Conservation (phyloP, 306 rosid genomes). For the Malus sieversii region DNA sequence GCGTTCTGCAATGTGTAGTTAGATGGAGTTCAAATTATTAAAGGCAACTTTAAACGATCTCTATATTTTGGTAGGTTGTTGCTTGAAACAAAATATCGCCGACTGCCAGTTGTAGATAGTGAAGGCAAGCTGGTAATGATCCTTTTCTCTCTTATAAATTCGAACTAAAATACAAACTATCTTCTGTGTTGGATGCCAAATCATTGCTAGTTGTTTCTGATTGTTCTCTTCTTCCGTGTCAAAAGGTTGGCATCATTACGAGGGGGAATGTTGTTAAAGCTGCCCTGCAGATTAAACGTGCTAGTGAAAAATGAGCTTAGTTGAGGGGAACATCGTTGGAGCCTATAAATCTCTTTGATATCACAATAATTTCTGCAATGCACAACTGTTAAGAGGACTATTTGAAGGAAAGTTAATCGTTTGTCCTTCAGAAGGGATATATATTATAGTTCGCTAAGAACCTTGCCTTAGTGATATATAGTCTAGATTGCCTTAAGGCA, state of each 20-base stretch:
- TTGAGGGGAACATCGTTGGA: neutral
- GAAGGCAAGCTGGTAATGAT: slow-evolving; percentile 71
- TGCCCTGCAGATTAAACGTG: slow-evolving; percentile 73
- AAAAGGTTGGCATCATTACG: slow-evolving; percentile 80
- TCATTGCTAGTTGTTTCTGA: slow-evolving; percentile 13
- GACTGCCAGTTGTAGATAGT: slow-evolving; percentile 79
- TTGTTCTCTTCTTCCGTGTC: slow-evolving; percentile 20
- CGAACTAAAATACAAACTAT: no score
- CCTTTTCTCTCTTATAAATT: neutral
- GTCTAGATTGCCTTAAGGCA: slow-evolving; percentile 8
- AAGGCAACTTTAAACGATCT: neutral
- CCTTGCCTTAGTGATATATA: neutral
- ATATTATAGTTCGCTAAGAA: slow-evolving; percentile 13
- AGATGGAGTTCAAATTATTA: neutral
- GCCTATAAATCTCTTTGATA: slow-evolving; percentile 6
- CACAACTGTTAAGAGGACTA: slow-evolving; percentile 5
- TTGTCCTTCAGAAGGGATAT: neutral
- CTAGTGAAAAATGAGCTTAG: slow-evolving; percentile 22
- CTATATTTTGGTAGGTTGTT: slow-evolving; percentile 46
- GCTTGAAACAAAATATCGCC: slow-evolving; percentile 84
- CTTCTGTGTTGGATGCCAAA: slow-evolving; percentile 7
- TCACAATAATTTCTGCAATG: slow-evolving; percentile 8
- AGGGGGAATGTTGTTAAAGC: slow-evolving; percentile 89
- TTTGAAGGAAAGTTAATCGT: slow-evolving; percentile 6
- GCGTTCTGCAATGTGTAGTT: neutral